Base-by-base conservation (phyloP, 176 grass and related monocot species). In the Triticum monococcum region DNA sequence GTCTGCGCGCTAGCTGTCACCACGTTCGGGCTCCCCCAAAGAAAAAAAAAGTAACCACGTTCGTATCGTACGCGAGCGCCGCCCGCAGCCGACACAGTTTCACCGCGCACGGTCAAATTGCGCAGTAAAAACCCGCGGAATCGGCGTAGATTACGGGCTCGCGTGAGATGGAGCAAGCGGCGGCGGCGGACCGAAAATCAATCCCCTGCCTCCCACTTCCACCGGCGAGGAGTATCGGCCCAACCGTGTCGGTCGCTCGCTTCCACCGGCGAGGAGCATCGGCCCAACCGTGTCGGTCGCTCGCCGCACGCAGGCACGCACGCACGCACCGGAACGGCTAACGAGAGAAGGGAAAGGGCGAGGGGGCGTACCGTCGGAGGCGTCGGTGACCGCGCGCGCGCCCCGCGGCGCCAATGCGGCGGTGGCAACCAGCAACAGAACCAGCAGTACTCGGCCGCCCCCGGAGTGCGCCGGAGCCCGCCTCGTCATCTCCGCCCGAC, bases 351-450 rank as follows among this genome's bases (percentile, higher is more conserved):
- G 37, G 8, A 3, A 7, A n/a, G 20, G 12, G 10, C 10, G 56
- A 25, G 23, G 35, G 26, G 0, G 32, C 84, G 59, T 78, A 91
- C 90, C 86, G 64, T 91, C 90, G 16, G 82, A 56, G 1, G 82
- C 70, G 72, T 82, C 82, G 32, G 90, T 91, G 82, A 64, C 64
- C 32, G 90, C 82, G 64, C 71, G 12, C 82, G 9, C 90, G 23
- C 68, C 63, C 17, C 62, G 56, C 38, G 86, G 89, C 82, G 81
- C 69, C 86, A 85, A 91, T 88, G 90, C 70, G 18, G 59, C n/a
- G 11, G 80, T 50, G 46, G 11, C 45, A 25, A 10, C 3, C 48
- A 81, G 10, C 7, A 54, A 5, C 4, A 84, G 7, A 2, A 18
- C 50, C 60, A 18, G 46, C 24, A 9, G 8, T 7, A 72, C 4